Base-by-base conservation (phyloP, 2,329 filamentous ascomycete genomes). In the Drechslera avenae region DNA sequence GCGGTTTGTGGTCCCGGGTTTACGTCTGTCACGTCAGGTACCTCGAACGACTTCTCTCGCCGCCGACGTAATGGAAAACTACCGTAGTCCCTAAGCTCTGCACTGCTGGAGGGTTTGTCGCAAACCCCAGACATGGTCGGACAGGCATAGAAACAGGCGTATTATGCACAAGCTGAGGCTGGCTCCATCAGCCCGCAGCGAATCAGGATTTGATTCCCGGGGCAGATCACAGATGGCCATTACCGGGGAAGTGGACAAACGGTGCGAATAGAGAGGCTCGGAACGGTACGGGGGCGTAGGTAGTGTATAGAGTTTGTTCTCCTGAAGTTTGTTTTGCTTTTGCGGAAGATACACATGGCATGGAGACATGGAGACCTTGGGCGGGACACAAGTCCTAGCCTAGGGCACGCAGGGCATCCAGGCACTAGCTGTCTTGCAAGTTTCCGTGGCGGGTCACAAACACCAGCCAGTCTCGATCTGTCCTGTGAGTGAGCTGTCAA, bases 221-320 rank as follows among this genome's bases (percentile, higher is more conserved):
- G 19, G 21, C 28, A 39, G 39, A 36, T 37, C 26, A 28, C 30
- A 30, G 33, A 14, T 16, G 26, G 21, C 21, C 34, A 39, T n/a
- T 19, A 13, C 12, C 21, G 40, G 50, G 36, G 19, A 50, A 32
- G 30, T 21, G 31, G 23, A 17, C 19, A n/a, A 14, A 40, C 26
- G 23, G 50, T 36, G 40, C 18, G 32, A 13, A 40, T 28, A 34
- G 35, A 19, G 31, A 36, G 18, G 26, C 26, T 50, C 46, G 35
- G 46, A 19, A 53, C 40, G 46, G 50, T n/a, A 40, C 40, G 41
- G 46, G 46, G 33, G 30, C 26, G 37, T n/a, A 28, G 13, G 6
- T 12, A 28, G 26, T 28, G 26, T 12, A 28, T 28, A 28, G 21
- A 23, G 37, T 35, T 16, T 14, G 4, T 41, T 21, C 17, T 28